phyloP scores from a whole-genome alignment of 257 asterid species.

The Solanum clarkiae region DNA sequence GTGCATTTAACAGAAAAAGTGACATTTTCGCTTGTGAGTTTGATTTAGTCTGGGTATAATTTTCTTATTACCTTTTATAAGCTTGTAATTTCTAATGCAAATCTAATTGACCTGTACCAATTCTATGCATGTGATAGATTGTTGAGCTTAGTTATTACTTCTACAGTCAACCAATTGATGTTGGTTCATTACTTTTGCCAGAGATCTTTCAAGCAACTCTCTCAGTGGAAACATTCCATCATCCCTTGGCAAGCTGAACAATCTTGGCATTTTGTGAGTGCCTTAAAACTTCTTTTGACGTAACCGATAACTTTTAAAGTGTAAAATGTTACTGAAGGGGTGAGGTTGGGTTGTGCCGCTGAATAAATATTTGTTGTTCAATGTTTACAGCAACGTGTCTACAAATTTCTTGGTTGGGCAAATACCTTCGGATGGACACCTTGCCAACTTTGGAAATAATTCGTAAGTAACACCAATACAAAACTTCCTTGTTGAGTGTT shows the following conservation, averaged over 20 bases:
- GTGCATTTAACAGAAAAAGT: background rate
- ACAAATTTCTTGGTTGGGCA: slow-evolving; percentile 85
- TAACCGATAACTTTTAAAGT: background rate
- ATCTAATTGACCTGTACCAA: background rate
- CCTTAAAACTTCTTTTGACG: background rate
- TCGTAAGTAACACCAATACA: slow-evolving; percentile 48
- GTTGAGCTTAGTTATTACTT: background rate
- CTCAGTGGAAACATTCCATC: slow-evolving; percentile 87
- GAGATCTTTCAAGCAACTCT: slow-evolving; percentile 97
- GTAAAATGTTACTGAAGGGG: background rate
- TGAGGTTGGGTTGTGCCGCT: background rate
- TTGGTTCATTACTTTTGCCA: slow-evolving; percentile 17
- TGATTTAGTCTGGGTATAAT: background rate
- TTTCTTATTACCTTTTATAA: background rate
- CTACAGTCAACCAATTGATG: slow-evolving; percentile 5
- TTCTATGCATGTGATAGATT: background rate
- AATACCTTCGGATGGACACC: slow-evolving; percentile 76
- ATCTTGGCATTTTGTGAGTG: slow-evolving; percentile 71
- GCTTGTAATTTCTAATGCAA: background rate
- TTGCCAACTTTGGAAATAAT: slow-evolving; percentile 51
- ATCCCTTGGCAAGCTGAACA: slow-evolving; percentile 76
- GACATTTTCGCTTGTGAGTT: background rate
- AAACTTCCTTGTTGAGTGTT: background rate
- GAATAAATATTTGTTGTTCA: slow-evolving; percentile 4
- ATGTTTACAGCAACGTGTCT: slow-evolving; percentile 77